phyloP scores from a whole-genome alignment of 257 asterid genomes.

The Perilla frutescens region DNA sequence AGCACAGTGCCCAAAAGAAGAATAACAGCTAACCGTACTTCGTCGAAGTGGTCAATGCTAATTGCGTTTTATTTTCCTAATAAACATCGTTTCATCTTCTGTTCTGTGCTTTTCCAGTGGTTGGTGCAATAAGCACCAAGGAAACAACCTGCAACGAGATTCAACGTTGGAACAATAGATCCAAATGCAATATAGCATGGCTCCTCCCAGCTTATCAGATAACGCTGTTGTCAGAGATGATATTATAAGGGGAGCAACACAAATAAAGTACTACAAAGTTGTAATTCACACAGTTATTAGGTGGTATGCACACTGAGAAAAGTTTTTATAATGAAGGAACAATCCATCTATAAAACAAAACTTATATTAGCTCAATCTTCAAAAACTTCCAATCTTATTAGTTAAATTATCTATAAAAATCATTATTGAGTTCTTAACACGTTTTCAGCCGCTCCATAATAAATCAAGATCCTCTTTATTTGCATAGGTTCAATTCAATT shows the following conservation, averaged over 20 bases:
- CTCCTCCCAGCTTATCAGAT: conserved; percentile 16
- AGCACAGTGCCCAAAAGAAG: conserved; percentile 39
- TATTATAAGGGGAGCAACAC: background rate
- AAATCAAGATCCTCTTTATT: background rate
- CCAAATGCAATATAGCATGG: background rate
- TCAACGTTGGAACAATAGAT: conserved; percentile 6
- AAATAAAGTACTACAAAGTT: background rate
- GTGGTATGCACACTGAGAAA: background rate
- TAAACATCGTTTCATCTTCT: conserved; percentile 42
- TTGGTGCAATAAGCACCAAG: conserved; percentile 24
- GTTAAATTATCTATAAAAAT: background rate
- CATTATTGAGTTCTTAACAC: background rate
- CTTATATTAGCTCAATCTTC: background rate
- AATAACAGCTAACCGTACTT: conserved; percentile 33
- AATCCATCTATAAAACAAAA: background rate
- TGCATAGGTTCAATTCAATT: background rate
- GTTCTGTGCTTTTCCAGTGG: conserved; percentile 35
- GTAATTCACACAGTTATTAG: background rate
- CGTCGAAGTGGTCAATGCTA: conserved; percentile 20
- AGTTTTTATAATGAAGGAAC: too few relatives aligned
- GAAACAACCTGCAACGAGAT: conserved; percentile 41
- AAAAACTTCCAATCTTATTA: background rate
- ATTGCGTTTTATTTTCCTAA: conserved; percentile 44
- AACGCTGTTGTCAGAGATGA: background rate
- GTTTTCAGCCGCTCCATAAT: background rate